phyloP scores from a whole-genome alignment of 306 rosid species.

The Medicago lupulina region DNA sequence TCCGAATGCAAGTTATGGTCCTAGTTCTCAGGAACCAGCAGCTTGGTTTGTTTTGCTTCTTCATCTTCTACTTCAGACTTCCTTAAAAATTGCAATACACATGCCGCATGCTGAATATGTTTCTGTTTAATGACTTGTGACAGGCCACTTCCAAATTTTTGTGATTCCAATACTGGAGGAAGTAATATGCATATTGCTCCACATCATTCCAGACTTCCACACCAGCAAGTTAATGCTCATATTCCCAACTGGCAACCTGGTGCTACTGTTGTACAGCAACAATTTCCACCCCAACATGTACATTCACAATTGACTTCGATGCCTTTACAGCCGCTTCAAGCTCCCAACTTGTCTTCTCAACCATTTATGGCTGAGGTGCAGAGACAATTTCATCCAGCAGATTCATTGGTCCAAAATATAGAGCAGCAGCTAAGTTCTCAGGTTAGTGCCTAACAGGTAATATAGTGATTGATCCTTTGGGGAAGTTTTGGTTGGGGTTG shows the following conservation, averaged over 20 bases:
- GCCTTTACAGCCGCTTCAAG: conserved; percentile 54
- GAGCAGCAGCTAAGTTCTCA: conserved; percentile 68
- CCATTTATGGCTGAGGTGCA: conserved; percentile 55
- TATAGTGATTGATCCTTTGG: conserved; percentile 36
- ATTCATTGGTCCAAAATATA: conserved; percentile 49
- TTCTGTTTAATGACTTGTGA: conserved; percentile 38
- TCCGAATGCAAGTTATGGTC: conserved; percentile 52
- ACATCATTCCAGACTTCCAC: conserved; percentile 59
- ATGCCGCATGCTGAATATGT: conserved; percentile 9
- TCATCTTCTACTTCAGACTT: conserved; percentile 12
- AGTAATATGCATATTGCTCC: conserved; percentile 54
- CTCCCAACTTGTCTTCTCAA: conserved; percentile 56
- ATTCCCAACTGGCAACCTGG: conserved; percentile 68
- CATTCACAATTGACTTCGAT: conserved; percentile 56
- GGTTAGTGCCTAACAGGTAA: conserved; percentile 58
- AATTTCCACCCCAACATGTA: conserved; percentile 56
- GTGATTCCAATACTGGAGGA: conserved; percentile 59
- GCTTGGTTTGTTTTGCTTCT: conserved; percentile 56
- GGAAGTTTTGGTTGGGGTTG: conserved; percentile 34
- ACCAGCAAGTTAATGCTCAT: conserved; percentile 56
- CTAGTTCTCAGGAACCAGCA: conserved; percentile 58
- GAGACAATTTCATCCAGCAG: conserved; percentile 54
- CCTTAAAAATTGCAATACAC: conserved; percentile 21
- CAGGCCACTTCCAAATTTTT: conserved; percentile 64
- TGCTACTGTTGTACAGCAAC: conserved; percentile 49